Conservation (phyloP, 495 filamentous ascomycete genomes). For the Hypoxylon lienhwacheense region DNA sequence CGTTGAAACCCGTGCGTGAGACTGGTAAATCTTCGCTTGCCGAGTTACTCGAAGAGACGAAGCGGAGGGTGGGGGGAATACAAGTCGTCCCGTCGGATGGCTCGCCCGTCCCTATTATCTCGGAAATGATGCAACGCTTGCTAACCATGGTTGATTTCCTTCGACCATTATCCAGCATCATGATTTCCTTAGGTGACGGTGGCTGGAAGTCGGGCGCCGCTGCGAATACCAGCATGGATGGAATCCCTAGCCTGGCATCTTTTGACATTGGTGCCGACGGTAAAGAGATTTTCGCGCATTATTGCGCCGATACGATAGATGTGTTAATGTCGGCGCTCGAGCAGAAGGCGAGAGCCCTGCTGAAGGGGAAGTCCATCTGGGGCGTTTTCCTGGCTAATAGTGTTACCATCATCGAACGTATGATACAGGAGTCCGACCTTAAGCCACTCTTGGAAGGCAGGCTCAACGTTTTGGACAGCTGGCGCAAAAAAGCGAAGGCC, state of each 20-base stretch:
- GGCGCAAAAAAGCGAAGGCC: slow-evolving; percentile 81
- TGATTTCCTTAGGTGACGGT: slow-evolving; percentile 88
- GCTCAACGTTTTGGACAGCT: slow-evolving; percentile 69
- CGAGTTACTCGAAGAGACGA: slow-evolving; percentile 85
- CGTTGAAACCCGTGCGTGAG: slow-evolving; percentile 84
- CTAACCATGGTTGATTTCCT: slow-evolving; percentile 86
- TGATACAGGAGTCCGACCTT: slow-evolving; percentile 81
- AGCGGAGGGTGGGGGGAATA: slow-evolving; percentile 62
- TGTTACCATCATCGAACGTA: slow-evolving; percentile 79
- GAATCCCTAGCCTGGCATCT: slow-evolving; percentile 68
- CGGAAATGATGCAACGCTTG: slow-evolving; percentile 84
- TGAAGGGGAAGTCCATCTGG: slow-evolving; percentile 75
- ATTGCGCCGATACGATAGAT: slow-evolving; percentile 83
- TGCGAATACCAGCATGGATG: slow-evolving; percentile 57
- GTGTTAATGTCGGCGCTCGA: slow-evolving; percentile 77
- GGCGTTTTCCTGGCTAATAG: slow-evolving; percentile 94
- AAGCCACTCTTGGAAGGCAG: slow-evolving; percentile 66
- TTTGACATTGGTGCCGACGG: slow-evolving; percentile 93
- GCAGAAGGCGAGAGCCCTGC: slow-evolving; percentile 66
- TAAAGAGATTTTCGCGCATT: slow-evolving; percentile 82
- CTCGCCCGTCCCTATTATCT: slow-evolving; percentile 72
- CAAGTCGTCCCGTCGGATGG: slow-evolving; percentile 77
- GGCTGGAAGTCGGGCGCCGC: slow-evolving; percentile 70
- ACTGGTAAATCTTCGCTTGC: slow-evolving; percentile 85
- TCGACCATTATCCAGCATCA: slow-evolving; percentile 81